Evolutionary conservation across 345 rosid species (phyloP), one percentile per base, ranked within the genome.

Genomic region (Boechera retrofracta): DNA sequence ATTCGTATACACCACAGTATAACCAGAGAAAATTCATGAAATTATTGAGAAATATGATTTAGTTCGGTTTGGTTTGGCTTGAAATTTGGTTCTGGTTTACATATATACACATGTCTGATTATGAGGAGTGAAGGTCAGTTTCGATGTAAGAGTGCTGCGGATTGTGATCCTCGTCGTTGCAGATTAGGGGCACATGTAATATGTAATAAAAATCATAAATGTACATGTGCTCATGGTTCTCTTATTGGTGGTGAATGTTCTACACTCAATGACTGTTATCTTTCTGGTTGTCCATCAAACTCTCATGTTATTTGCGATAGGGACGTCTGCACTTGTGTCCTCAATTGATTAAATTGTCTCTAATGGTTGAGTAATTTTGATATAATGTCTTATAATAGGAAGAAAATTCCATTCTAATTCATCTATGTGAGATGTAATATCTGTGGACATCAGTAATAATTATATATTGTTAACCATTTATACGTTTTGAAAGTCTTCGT

Each of bases 121-220:
- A 32, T 44, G 64, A 64, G 16, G 47, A 54, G 71, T 26, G 47
- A 74, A 64, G 47, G 71, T 41, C 45, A 41, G 0, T 41, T 31
- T 54, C 38, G 1, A 32, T 74, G 77, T 55, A 5, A 12, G 7
- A 21, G 5, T 18, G 48, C 0, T 15, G 4, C 0, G 0, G 71
- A 74, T 2, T 74, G 78, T 56, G 58, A 74, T 65, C 10, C 41
- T 21, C 49, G 66, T 55, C 49, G 41, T 10, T 74, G 78, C 38
- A 45, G 72, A 65, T 0, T 1, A 56, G 0, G 1, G 1, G 0
- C 78, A 65, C 49, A 57, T 74, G 41, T n/a, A 15, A 18, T 56
- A 66, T 74, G 66, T 55, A n/a, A 24, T 44, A n/a, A 33, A 35
- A 3, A 74, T 21, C 5, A 65, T 2, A 56, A 10, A 15, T 65